Evolutionary conservation across 1,284 basidiomycete species (phyloP), one percentile per base, ranked within the genome.

Genomic region (Apiotrichum laibachii): DNA sequence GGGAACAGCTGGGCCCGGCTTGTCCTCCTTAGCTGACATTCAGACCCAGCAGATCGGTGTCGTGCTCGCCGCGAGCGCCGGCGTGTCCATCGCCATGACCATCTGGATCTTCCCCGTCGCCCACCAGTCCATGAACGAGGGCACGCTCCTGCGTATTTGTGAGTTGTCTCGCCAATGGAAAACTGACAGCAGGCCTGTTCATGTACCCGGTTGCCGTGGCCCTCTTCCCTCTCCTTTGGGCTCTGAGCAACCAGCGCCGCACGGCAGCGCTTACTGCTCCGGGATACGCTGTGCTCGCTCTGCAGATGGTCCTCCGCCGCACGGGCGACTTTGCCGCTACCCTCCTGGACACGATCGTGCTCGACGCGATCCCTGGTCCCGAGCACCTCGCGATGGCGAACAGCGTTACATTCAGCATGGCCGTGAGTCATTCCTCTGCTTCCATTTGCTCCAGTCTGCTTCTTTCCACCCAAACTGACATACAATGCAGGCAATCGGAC

Each of bases 321-420:
- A 44, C 62, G 0, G 73, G 73, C 12, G 73, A 75, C 56, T 72
- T 73, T 53, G 59, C 72, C 0, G 22, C 55, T 0, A 75, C 72
- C 59, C 54, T 72, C 55, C 66, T 75, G 16, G 73, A 75, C 53
- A 63, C 70, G 0, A 53, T 72, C 15, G 66, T 73, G 0, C 53
- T 72, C 8, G 72, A 73, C 35, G 56, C 67, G 0, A 73, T 73
- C 10, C 73, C 73, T 1, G 66, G 65, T 7, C 69, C 72, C 2
- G 65, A 68, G 59, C 64, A 71, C 43, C 50, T 73, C 5, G 72
- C 70, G 12, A 66, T 69, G 46, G 73, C 73, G 1, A 75, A 75
- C 61, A 72, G 70, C 7, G 53, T 69, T 12, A 68, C 67, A 0
- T 73, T 75, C 63, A 72, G 71, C 45, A 49, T 65, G n/a, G 70